Evolutionary conservation across 805 yeast species (phyloP).

Genomic region (Spathaspora arborariae): DNA sequence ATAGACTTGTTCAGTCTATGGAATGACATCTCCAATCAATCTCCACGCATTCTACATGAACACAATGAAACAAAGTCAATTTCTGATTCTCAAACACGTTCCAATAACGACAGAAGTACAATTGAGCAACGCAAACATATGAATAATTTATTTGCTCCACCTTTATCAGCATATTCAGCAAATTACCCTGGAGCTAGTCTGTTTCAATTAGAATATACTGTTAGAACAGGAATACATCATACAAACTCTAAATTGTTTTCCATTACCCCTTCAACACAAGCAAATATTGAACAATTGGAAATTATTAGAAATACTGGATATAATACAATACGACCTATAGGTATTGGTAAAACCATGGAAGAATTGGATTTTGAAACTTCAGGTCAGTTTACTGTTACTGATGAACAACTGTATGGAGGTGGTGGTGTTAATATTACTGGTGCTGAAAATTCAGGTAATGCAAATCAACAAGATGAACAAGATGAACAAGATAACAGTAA

Average conservation of each 20-base stretch:
- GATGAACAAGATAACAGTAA: background rate
- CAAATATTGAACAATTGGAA: conserved; percentile 20
- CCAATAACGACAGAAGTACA: background rate
- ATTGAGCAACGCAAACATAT: conserved; percentile 12
- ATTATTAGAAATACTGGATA: conserved; percentile 33
- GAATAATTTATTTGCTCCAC: conserved; percentile 41
- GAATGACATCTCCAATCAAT: conserved; percentile 13
- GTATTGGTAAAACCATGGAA: conserved; percentile 38
- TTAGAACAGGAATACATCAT: conserved; percentile 4
- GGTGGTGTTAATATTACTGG: background rate
- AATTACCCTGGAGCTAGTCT: conserved; percentile 31
- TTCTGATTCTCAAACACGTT: background rate
- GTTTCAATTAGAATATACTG: conserved; percentile 15
- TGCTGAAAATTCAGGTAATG: conserved; percentile 3
- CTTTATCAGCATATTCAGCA: conserved; percentile 52
- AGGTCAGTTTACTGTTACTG: conserved; percentile 8
- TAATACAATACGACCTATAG: conserved; percentile 33
- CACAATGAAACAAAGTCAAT: background rate
- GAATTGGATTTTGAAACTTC: conserved; percentile 26
- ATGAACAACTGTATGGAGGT: conserved; percentile 3
- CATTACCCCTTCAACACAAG: conserved; percentile 16
- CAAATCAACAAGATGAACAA: background rate
- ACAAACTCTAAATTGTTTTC: conserved; percentile 9
- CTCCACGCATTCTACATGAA: background rate
- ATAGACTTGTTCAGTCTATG: conserved; percentile 45